Percentiles rank a stretch among this genome's conserved stretches.
These are phyloP conservation scores for Lentinula raphanica DNA, from an alignment of 768 basidiomycete species.

Conservation along the genomic window DNA sequence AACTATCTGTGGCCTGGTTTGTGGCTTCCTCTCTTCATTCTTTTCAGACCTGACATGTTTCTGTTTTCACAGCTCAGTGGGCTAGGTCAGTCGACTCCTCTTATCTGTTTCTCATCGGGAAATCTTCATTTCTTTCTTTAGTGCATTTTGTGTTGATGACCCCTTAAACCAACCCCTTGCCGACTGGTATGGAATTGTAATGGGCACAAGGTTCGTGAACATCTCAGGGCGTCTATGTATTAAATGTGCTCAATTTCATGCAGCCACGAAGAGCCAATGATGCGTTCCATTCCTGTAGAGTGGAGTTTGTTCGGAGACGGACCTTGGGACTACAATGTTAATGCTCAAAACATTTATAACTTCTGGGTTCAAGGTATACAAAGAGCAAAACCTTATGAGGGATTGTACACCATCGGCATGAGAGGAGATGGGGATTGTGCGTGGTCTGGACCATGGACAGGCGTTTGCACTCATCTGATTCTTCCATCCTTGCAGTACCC, in stretches of 20 bases:
- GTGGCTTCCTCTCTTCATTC: constrained; percentile 9
- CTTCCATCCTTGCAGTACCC: constrained; percentile 28
- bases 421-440: constrained; percentile 48
- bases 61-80: constrained; percentile 33
- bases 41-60: background rate
- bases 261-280: constrained; percentile 73
- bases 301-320: constrained; percentile 54
- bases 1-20: constrained; percentile 70
- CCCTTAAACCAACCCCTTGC: constrained; percentile 57
- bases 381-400: constrained; percentile 56
- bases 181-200: constrained; percentile 61
- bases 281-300: constrained; percentile 64
- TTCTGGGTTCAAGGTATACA: constrained; percentile 61
- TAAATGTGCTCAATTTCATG: background rate
- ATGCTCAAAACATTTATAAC: constrained; percentile 47
- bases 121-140: constrained; percentile 9
- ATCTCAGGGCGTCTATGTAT: background rate
- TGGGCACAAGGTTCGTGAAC: constrained; percentile 53
- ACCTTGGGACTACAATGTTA: constrained; percentile 57
- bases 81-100: constrained; percentile 21
- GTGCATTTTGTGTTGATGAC: constrained; percentile 57
- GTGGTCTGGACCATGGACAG: background rate
- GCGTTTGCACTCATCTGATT: background rate
- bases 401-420: constrained; percentile 66
- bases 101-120: background rate